Evolutionary conservation across 306 rosid genomes (phyloP).

Genomic region (Rosa chinensis): DNA sequence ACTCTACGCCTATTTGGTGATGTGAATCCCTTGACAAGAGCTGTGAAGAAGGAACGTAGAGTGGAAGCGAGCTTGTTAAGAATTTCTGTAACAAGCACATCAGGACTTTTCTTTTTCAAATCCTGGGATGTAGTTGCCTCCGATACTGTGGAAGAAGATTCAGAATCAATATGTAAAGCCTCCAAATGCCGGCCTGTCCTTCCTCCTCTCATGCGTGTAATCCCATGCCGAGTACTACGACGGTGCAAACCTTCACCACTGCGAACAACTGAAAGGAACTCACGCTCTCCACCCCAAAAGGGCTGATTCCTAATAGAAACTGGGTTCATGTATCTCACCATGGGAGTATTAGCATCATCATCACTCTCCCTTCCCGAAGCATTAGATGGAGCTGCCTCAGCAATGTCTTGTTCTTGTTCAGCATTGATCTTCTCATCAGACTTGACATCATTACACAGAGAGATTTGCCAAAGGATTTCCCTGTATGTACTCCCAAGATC

Average conservation of each 20-base stretch:
- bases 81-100: constrained; percentile 72
- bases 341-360: constrained; percentile 76
- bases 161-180: constrained; percentile 73
- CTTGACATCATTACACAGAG: constrained; percentile 76
- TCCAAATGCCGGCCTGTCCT: constrained; percentile 81
- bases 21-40: constrained; percentile 93
- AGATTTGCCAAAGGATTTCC: constrained; percentile 92
- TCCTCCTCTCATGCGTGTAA: constrained; percentile 88
- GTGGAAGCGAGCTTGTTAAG: constrained; percentile 84
- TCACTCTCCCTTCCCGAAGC: constrained; percentile 89
- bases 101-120: constrained; percentile 94
- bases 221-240: constrained; percentile 69
- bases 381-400: constrained; percentile 64
- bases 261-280: constrained; percentile 88
- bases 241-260: constrained; percentile 91
- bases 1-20: constrained; percentile 90
- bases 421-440: constrained; percentile 65
- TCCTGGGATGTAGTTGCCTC: constrained; percentile 73
- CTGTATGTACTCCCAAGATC: constrained; percentile 81
- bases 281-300: constrained; percentile 87
- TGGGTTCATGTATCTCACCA: constrained; percentile 84
- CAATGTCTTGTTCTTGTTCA: constrained; percentile 71
- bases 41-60: constrained; percentile 81
- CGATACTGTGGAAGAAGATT: constrained; percentile 50
- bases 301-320: constrained; percentile 77